Evolutionary conservation across 2,329 filamentous ascomycete genomes (phyloP).

Genomic region (Didymella pomorum): DNA sequence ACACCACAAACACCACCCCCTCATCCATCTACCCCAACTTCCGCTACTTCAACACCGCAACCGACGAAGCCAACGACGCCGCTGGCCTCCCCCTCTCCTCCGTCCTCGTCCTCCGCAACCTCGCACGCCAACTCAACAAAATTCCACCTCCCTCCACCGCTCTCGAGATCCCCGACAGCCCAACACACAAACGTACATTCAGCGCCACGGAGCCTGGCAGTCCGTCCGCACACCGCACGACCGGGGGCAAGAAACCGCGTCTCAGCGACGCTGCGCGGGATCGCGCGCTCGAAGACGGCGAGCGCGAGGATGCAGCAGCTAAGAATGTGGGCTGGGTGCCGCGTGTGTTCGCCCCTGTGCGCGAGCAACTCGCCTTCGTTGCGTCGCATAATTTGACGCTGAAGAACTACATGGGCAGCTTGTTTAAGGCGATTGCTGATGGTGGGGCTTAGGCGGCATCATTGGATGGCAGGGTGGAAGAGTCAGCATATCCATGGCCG

Average conservation of each 20-base stretch:
- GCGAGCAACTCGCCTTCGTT: constrained; percentile 71
- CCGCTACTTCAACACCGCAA: constrained; percentile 56
- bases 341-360: constrained; percentile 70
- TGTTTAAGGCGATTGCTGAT: constrained; percentile 49
- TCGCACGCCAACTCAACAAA: constrained; percentile 63
- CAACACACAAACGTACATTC: constrained; percentile 42
- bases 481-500: too few relatives aligned
- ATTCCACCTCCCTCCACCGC: constrained; percentile 40
- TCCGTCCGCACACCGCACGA: constrained; percentile 34
- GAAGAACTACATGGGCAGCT: constrained; percentile 48
- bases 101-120: constrained; percentile 78
- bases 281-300: constrained; percentile 40
- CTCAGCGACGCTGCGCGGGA: constrained; percentile 44
- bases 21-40: constrained; percentile 35
- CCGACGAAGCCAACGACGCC: constrained; percentile 64
- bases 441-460: constrained; percentile 36
- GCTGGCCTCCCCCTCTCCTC: constrained; percentile 82
- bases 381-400: constrained; percentile 69
- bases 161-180: constrained; percentile 38
- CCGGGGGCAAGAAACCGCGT: constrained; percentile 55
- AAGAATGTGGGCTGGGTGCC: constrained; percentile 70
- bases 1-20: constrained; percentile 21
- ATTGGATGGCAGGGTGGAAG: not conserved
- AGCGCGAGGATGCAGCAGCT: constrained; percentile 58
- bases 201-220: constrained; percentile 40